Conservation (phyloP, 73 alveolate species). For the Strombidium stylifer region DNA sequence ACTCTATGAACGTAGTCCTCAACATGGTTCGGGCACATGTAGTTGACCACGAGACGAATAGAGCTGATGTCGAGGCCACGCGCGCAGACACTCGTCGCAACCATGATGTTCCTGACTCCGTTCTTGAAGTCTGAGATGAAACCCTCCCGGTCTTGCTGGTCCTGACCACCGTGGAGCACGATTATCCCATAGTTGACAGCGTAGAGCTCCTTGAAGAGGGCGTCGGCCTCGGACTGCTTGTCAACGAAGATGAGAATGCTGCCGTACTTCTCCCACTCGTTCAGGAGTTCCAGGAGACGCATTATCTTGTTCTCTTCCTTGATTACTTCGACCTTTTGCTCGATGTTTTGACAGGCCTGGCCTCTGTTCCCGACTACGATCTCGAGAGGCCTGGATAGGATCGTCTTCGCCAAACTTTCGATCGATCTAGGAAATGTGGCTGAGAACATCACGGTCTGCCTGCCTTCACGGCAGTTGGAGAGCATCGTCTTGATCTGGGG, state of each 20-base stretch:
- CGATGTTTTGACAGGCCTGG: slow-evolving; percentile 90
- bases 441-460: slow-evolving; percentile 94
- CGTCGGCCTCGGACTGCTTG: slow-evolving; percentile 93
- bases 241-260: slow-evolving; percentile 95
- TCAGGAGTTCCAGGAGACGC: slow-evolving; percentile 85
- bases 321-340: slow-evolving; percentile 90
- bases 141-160: slow-evolving; percentile 94
- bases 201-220: slow-evolving; percentile 84
- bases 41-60: slow-evolving; percentile 90
- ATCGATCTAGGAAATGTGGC: slow-evolving; percentile 98
- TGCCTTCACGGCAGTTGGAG: slow-evolving; percentile 87
- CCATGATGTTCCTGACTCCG: slow-evolving; percentile 87
- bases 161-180: slow-evolving; percentile 96
- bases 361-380: slow-evolving; percentile 96
- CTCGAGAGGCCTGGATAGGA: slow-evolving; percentile 81
- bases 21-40: slow-evolving; percentile 97
- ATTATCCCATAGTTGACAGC: slow-evolving; percentile 85
- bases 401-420: slow-evolving; percentile 90
- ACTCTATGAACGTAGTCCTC: slow-evolving; percentile 99
- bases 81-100: slow-evolving; percentile 96
- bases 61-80: slow-evolving; percentile 97
- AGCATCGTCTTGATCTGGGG: slow-evolving; percentile 93
- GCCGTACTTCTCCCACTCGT: slow-evolving; percentile 84
- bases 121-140: slow-evolving; percentile 90
- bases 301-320: slow-evolving; percentile 85